phyloP scores from a whole-genome alignment of 2,329 filamentous ascomycete genomes.

The Lomentospora prolificans region DNA sequence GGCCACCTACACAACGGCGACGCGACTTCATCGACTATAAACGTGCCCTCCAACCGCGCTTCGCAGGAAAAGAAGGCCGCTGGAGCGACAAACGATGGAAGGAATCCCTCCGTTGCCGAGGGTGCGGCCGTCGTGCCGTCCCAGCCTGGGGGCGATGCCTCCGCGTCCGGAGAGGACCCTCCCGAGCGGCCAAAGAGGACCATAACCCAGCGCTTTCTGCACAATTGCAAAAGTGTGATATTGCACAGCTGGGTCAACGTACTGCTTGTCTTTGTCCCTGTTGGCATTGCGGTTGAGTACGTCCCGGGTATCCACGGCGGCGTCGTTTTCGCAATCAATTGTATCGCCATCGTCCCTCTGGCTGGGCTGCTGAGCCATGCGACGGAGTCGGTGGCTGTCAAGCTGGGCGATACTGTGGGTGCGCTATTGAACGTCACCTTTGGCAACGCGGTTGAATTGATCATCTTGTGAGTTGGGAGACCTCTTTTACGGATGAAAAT shows the following conservation, averaged over 20 bases:
- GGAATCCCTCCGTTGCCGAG: no score
- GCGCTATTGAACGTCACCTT: conserved; percentile 69
- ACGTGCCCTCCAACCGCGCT: neutral
- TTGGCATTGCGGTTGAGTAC: conserved; percentile 59
- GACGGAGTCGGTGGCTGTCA: conserved; percentile 64
- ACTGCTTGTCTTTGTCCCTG: conserved; percentile 66
- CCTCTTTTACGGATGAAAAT: neutral
- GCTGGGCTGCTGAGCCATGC: conserved; percentile 63
- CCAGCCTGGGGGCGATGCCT: no score
- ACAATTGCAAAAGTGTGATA: conserved; percentile 44
- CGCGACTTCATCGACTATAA: neutral
- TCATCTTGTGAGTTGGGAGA: conserved; percentile 51
- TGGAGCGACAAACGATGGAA: neutral
- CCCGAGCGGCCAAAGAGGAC: neutral
- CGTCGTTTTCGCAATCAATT: conserved; percentile 64
- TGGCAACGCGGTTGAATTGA: conserved; percentile 70
- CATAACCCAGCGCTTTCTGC: conserved; percentile 11
- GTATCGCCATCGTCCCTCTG: conserved; percentile 64
- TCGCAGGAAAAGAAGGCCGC: neutral
- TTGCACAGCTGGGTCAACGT: conserved; percentile 71
- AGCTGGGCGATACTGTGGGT: conserved; percentile 63
- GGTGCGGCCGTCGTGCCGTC: no score
- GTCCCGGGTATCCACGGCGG: conserved; percentile 44
- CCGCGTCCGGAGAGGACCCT: no score
- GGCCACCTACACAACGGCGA: neutral